These are phyloP conservation scores for Oxalis stricta DNA, from an alignment of 441 rosid genomes.

Conservation along the genomic window DNA sequence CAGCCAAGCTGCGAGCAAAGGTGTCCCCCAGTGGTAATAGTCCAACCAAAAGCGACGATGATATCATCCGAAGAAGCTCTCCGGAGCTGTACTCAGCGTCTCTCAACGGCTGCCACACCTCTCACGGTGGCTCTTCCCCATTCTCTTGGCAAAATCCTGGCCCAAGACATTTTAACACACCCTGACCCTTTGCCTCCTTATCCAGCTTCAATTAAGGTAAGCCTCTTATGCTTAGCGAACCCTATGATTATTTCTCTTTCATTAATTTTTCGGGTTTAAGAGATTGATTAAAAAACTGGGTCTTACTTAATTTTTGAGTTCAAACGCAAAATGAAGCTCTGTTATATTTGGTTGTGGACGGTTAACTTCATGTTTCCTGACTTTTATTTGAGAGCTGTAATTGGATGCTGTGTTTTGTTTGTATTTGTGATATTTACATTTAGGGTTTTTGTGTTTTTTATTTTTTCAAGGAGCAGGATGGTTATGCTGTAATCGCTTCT, in stretches of 20 bases:
- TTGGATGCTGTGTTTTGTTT: background rate
- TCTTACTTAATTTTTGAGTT: too few species aligned
- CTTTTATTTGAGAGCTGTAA: too few species aligned
- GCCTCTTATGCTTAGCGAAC: background rate
- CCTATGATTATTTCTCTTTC: background rate
- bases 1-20: too few species aligned
- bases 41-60: conserved; percentile 29
- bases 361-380: too few species aligned
- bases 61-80: conserved; percentile 61
- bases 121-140: conserved; percentile 39
- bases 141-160: conserved; percentile 72
- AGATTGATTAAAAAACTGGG: background rate
- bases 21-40: too few species aligned
- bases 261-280: background rate
- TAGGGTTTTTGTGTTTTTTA: background rate
- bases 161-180: conserved; percentile 64
- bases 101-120: conserved; percentile 48
- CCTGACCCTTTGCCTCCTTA: conserved; percentile 90
- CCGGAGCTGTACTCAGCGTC: conserved; percentile 29
- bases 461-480: conserved; percentile 60
- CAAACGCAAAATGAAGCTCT: too few species aligned
- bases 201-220: conserved; percentile 78
- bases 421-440: background rate
- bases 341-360: too few species aligned
- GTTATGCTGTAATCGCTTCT: conserved; percentile 82